Evolutionary conservation across 768 basidiomycete species (phyloP), one percentile per base, ranked within the genome.

Genomic region (Tulasnella sp.): DNA sequence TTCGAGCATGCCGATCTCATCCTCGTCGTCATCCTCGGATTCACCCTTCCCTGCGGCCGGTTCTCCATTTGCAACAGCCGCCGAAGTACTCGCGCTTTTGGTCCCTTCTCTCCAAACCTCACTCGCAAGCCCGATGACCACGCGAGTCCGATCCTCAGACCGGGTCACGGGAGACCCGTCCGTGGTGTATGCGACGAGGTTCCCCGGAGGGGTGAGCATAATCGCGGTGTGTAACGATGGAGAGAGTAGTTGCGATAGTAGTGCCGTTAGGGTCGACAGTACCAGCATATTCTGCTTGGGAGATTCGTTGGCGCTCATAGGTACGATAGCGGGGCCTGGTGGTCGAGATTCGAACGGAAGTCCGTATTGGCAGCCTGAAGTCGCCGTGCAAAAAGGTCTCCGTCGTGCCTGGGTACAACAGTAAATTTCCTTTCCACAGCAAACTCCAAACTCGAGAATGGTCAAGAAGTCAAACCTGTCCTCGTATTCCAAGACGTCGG

Each of bases 41-140:
- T 22, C 64, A 16, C 41, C 32, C 12, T 72, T 36, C 37, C 34
- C 64, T 9, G 22, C 34, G 26, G 32, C 39, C 7, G 36, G 3
- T 22, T 42, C 39, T 34, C 39, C 42, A 62, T 40, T 29, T 3
- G 2, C 32, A 9, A 11, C 32, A 17, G 26, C 67, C 5, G 62
- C 72, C 8, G 17, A n/a, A 52, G 29, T 8, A 5, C 16, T 16
- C 29, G 41, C 34, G 37, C 35, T 69, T 17, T 37, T 37, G 5
- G 41, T 35, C 32, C 71, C 47, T 39, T 74, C 74, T 26, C 73
- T 75, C 74, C 74, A 74, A 8, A 69, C 42, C 34, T 74, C 64
- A n/a, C 72, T 71, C 16, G 37, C 40, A 8, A 74, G 65, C 12
- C 72, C 72, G 32, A 73, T n/a, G 40, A 74, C 29, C 16, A 74